Evolutionary conservation across 2,329 filamentous ascomycete species (phyloP), one percentile per base, ranked within the genome.

Genomic region (Botrytis fabae): DNA sequence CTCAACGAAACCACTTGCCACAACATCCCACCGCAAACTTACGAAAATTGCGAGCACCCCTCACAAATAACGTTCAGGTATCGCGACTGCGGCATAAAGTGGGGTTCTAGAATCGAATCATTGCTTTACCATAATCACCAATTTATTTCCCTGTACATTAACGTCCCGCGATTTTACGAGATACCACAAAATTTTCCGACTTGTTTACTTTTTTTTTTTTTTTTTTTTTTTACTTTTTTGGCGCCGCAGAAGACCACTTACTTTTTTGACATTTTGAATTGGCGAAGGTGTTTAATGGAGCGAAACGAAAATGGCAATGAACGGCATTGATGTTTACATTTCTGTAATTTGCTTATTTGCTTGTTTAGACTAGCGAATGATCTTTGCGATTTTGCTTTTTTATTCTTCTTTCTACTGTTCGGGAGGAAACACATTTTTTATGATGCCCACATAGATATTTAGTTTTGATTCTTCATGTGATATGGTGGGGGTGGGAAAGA

Each of bases 101-200:
- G 48, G 48, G 44, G 25, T 48, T 57, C 7, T 25, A 57, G 8
- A 25, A 32, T 69, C 48, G n/a, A 68, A 18, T 25, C 28, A 57
- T 73, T 44, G n/a, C 54, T 62, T 73, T 10, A 28, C 18, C 22
- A 44, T 57, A 22, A 16, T 51, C 25, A 40, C 44, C 44, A 71
- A 73, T 61, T 73, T 65, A 46, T 65, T 62, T 71, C 54, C 62
- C 74, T 72, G 73, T 63, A 69, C 59, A 66, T 74, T 75, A 70
- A 75, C 70, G 73, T 73, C 71, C 74, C 71, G 68, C 75, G 70
- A 62, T 71, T 76, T 76, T 70, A 71, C 72, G 74, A 75, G 76
- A 77, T 77, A 77, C 76, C 76, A 77, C 70, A 75, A 63, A 46
- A 32, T 72, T 71, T 54, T 61, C 48, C 48, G 42, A 60, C 18